phyloP scores from a whole-genome alignment of 148 eudicot species.

The Chenopodium formosanum region DNA sequence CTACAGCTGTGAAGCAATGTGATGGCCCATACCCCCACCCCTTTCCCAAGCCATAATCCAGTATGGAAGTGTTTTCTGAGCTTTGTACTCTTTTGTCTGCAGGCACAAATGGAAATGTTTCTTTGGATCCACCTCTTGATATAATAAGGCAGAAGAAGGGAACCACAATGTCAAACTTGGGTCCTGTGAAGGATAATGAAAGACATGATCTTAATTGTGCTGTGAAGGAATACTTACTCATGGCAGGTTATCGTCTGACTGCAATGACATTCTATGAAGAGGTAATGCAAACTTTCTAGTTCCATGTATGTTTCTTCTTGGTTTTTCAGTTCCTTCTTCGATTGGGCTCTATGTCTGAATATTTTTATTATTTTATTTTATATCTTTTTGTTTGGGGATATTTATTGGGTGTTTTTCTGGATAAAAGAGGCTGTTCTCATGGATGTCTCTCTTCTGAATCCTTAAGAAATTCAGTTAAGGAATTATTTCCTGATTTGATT shows the following conservation, averaged over 20 bases:
- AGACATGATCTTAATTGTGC: constrained; percentile 90
- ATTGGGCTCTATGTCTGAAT: no score
- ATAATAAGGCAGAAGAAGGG: constrained; percentile 53
- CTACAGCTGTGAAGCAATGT: background rate
- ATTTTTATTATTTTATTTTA: no score
- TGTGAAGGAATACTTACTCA: constrained; percentile 85
- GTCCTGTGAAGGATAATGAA: constrained; percentile 81
- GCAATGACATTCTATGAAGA: constrained; percentile 99
- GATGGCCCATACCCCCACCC: no score
- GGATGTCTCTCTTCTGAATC: background rate
- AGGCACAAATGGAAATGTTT: constrained; percentile 50
- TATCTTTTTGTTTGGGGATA: background rate
- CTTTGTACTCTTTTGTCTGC: background rate
- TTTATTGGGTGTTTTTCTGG: background rate
- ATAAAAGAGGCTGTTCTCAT: background rate
- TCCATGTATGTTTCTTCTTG: constrained; percentile 2
- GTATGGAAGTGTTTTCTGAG: background rate
- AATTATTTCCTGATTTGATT: background rate
- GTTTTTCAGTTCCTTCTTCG: background rate
- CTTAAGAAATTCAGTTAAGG: background rate
- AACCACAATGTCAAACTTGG: constrained; percentile 61
- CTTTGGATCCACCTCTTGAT: constrained; percentile 40
- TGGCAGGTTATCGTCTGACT: constrained; percentile 96
- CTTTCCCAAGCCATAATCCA: background rate
- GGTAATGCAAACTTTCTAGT: constrained; percentile 41